These are phyloP conservation scores for Colletotrichum magnum DNA, from an alignment of 2,329 filamentous ascomycete genomes.

Conservation along the genomic window DNA sequence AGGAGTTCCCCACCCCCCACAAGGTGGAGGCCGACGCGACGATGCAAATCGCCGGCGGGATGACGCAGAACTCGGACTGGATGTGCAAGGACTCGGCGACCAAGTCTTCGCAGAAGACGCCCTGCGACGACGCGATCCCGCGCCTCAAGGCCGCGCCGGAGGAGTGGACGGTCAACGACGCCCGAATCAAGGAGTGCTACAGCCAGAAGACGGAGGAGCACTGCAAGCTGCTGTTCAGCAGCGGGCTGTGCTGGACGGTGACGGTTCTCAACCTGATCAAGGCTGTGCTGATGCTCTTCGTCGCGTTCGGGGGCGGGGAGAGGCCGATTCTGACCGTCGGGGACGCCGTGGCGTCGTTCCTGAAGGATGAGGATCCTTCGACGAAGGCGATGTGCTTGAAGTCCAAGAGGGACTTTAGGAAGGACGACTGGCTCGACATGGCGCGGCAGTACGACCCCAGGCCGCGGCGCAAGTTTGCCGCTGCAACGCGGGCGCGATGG, in stretches of 20 bases:
- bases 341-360: slow-evolving; percentile 14
- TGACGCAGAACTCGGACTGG: not conserved
- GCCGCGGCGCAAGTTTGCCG: slow-evolving; percentile 1
- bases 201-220: slow-evolving; percentile 2
- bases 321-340: slow-evolving; percentile 8
- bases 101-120: not conserved
- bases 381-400: slow-evolving; percentile 8
- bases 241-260: slow-evolving; percentile 1
- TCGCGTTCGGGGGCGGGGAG: not conserved
- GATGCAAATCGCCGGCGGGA: not conserved
- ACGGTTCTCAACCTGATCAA: not conserved
- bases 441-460: not conserved
- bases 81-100: not conserved
- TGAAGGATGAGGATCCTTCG: not conserved
- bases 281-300: slow-evolving; percentile 15
- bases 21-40: not conserved
- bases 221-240: slow-evolving; percentile 14
- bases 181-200: not conserved
- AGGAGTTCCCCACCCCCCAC: not conserved
- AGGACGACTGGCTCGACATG: not conserved
- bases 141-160: not conserved
- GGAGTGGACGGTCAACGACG: not conserved
- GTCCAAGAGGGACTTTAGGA: not conserved
- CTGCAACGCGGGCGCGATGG: not conserved
- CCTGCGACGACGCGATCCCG: not conserved